Base-by-base conservation (phyloP, 345 rosid genomes). In the Excoecaria cochinchinensis region DNA sequence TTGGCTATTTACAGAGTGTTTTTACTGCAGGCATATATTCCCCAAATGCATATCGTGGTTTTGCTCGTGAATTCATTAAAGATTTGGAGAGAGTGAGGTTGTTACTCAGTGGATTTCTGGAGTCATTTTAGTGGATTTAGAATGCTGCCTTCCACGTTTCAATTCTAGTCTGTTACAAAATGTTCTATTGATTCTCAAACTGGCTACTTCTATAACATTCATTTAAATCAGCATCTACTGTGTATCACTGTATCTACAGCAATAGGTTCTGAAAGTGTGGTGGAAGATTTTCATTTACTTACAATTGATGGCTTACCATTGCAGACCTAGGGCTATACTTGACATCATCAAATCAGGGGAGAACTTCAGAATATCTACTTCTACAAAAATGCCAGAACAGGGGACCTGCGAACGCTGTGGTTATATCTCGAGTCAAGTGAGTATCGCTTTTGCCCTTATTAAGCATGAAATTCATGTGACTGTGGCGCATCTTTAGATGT, bases 21-120 rank as follows among this genome's bases (percentile, higher is more conserved):
- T 62, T 8, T 68, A 52, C 74, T 76, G 76, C 84, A 95, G 99
- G 98, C 74, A 92, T 91, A 82, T 91, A 95, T 84, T 95, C 99
- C 72, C 97, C 99, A 36, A 92, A 95, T 80, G 97, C 99, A 3
- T 92, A 92, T 68, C 97, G 95, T 73, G 99, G 99, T 31, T 95
- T 91, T 66, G 96, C 96, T n/a, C 93, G 97, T 31, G 99, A 95
- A 81, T 95, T 95, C 87, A 91, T 95, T 71, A 95, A 95, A 82
- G 95, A 91, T 83, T 84, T 95, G 86, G 99, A 95, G 81, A 90
- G 99, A 84, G 81, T 92, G 79, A 91, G 99, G 97, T 92, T 55
- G 58, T 42, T 62, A 11, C 53, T 44, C 66, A 4, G 64, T 46
- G 13, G 19, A 62, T 25, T n/a, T 48, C 19, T 65, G n/a, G 2